Evolutionary conservation across 495 filamentous ascomycete genomes (phyloP).

Genomic region (Hypoxylon fragiforme): DNA sequence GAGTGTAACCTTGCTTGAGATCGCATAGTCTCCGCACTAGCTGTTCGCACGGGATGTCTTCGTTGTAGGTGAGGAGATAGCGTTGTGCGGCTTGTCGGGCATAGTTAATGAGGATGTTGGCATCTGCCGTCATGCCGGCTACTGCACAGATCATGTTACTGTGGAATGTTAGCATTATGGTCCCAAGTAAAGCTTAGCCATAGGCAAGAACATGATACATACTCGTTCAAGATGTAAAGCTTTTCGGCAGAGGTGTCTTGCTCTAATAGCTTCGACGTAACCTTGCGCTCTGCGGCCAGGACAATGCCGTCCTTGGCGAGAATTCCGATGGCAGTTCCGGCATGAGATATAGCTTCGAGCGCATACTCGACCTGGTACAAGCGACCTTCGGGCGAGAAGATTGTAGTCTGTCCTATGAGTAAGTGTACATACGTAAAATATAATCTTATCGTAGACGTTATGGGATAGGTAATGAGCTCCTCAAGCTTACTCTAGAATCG

Average conservation of each 20-base stretch:
- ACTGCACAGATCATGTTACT: conserved; percentile 99
- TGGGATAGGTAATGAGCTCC: not conserved
- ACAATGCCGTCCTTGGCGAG: conserved; percentile 98
- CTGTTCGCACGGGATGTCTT: conserved; percentile 99
- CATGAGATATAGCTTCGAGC: conserved; percentile 96
- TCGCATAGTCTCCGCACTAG: conserved; percentile 96
- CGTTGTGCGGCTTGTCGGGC: conserved; percentile 94
- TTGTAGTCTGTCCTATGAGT: conserved; percentile 77
- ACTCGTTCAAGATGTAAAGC: conserved; percentile 99
- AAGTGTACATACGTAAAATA: conserved; percentile 38
- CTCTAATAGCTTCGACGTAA: conserved; percentile 98
- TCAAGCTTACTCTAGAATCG: conserved; percentile 82
- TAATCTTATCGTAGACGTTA: too few relatives aligned
- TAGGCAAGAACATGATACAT: conserved; percentile 40
- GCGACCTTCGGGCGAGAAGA: conserved; percentile 98
- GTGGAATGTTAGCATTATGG: conserved; percentile 5
- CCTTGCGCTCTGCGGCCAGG: conserved; percentile 97
- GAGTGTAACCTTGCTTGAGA: conserved; percentile 98
- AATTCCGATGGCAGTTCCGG: conserved; percentile 94
- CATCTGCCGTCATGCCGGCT: conserved; percentile 98
- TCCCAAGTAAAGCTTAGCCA: not conserved
- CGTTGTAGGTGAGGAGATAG: conserved; percentile 98
- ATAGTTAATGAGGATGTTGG: conserved; percentile 99
- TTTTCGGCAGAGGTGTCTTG: conserved; percentile 99
- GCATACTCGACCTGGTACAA: conserved; percentile 99